phyloP scores from a whole-genome alignment of 148 eudicot species.

The Camellia japonica region DNA sequence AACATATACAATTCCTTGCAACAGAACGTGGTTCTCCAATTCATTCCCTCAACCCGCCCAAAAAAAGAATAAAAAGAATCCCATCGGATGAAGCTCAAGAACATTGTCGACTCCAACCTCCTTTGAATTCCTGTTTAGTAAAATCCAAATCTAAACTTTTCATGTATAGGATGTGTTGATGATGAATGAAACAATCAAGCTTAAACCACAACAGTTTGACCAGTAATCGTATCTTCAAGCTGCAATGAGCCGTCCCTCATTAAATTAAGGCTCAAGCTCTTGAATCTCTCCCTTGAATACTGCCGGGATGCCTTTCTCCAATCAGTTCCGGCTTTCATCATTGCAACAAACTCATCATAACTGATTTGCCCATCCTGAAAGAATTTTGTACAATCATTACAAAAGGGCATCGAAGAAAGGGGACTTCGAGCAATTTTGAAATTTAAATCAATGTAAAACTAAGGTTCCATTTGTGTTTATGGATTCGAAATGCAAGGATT shows the following conservation, averaged over 20 bases:
- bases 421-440: neutral
- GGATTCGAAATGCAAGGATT: too few species aligned
- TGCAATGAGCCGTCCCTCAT: constrained; percentile 90
- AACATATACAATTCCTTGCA: neutral
- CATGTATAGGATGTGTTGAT: neutral
- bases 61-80: neutral
- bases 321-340: constrained; percentile 95
- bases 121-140: neutral
- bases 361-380: constrained; percentile 63
- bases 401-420: neutral
- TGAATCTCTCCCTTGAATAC: constrained; percentile 85
- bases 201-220: constrained; percentile 60
- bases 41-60: neutral
- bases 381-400: neutral
- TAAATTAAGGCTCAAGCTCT: constrained; percentile 70
- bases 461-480: too few species aligned
- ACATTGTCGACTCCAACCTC: neutral
- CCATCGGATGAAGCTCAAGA: neutral
- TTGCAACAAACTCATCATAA: constrained; percentile 81
- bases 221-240: constrained; percentile 68
- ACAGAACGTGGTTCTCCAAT: neutral
- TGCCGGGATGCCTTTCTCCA: constrained; percentile 95
- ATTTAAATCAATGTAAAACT: too few species aligned
- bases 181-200: neutral
- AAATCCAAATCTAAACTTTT: too few species aligned